Conservation (phyloP, 805 yeast genomes). For the Saturnispora kantuleensis region DNA sequence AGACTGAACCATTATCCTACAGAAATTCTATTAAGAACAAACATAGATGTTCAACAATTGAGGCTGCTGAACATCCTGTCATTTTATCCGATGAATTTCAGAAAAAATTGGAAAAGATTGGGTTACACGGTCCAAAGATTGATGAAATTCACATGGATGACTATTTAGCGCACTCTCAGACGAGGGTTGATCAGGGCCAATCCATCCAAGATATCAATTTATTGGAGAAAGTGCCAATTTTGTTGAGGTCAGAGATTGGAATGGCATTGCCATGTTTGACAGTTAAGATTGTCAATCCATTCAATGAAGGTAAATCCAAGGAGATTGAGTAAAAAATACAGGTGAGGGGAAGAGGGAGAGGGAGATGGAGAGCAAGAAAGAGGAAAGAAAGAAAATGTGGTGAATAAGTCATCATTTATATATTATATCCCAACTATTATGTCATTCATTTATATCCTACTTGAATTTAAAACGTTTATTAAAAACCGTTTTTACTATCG, state of each 20-base stretch:
- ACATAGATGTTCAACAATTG: constrained; percentile 45
- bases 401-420: neutral
- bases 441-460: constrained; percentile 4
- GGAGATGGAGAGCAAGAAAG: too few species aligned
- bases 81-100: constrained; percentile 34
- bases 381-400: too few species aligned
- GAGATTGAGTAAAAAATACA: neutral
- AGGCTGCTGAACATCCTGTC: constrained; percentile 26
- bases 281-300: constrained; percentile 86
- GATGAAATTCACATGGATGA: constrained; percentile 36
- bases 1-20: constrained; percentile 65
- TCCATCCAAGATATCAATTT: constrained; percentile 76
- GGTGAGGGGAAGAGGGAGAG: too few species aligned
- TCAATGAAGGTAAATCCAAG: constrained; percentile 18
- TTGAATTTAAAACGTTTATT: neutral
- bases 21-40: constrained; percentile 71
- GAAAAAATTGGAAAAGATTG: constrained; percentile 40
- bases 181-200: constrained; percentile 51
- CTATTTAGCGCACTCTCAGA: constrained; percentile 46
- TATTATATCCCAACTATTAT: constrained; percentile 7
- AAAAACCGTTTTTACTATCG: neutral
- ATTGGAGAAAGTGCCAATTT: constrained; percentile 68
- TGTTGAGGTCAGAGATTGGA: constrained; percentile 85
- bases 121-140: constrained; percentile 24
- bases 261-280: constrained; percentile 94